Percentiles rank a stretch among this genome's conserved stretches.
These are phyloP conservation scores for Macrocybe gigantea DNA, from an alignment of 768 basidiomycete species.

Conservation along the genomic window DNA sequence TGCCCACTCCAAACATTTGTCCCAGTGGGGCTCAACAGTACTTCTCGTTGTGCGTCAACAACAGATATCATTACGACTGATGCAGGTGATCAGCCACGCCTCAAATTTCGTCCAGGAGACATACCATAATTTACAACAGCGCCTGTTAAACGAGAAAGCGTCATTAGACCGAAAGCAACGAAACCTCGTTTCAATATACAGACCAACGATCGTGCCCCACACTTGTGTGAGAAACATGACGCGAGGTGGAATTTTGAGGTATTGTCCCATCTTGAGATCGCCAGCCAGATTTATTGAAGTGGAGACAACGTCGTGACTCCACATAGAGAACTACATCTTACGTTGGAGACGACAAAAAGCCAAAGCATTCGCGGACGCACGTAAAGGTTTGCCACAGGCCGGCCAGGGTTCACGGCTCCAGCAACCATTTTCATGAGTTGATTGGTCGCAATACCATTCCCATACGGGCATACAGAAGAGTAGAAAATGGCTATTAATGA, in stretches of 20 bases:
- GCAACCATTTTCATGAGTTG: conserved; percentile 65
- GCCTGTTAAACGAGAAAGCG: conserved; percentile 15
- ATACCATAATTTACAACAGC: conserved; percentile 33
- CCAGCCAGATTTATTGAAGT: conserved; percentile 47
- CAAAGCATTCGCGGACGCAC: conserved; percentile 22
- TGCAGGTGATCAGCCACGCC: neutral
- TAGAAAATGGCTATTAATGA: conserved; percentile 43
- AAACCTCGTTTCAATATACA: neutral
- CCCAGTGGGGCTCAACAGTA: conserved; percentile 44
- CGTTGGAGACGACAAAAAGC: neutral
- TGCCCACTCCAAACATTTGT: conserved; percentile 62
- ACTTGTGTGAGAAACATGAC: conserved; percentile 38
- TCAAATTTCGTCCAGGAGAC: neutral
- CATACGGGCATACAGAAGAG: conserved; percentile 49
- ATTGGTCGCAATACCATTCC: conserved; percentile 53
- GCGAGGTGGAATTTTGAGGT: conserved; percentile 60
- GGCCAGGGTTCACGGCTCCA: conserved; percentile 53
- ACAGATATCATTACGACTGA: conserved; percentile 55
- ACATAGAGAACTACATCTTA: conserved; percentile 50
- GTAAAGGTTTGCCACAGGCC: conserved; percentile 66
- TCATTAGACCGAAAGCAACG: neutral
- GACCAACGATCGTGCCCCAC: conserved; percentile 51
- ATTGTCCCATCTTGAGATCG: conserved; percentile 60
- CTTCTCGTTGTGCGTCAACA: conserved; percentile 45
- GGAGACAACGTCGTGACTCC: conserved; percentile 57